Percentiles rank a stretch among this genome's conserved stretches.
phyloP scores from a whole-genome alignment of 495 filamentous ascomycete genomes.

The Penicillium angulare region DNA sequence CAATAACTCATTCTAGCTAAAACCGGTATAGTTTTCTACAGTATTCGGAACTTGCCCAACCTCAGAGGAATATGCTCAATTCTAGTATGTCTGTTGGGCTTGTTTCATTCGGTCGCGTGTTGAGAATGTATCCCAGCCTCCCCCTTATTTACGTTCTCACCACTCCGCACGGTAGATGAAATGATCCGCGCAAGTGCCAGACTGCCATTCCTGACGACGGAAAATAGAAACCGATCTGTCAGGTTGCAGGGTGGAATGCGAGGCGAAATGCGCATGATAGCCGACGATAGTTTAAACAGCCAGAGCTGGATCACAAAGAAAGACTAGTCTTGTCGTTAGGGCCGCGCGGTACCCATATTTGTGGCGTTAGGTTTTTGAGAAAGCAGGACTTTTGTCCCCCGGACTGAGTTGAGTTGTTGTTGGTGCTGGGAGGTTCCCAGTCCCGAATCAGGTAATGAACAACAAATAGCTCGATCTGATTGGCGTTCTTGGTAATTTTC shows the following conservation, averaged over 20 bases:
- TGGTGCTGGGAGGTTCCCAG: not conserved
- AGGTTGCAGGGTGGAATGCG: not conserved
- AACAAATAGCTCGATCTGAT: not conserved
- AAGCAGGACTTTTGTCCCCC: not conserved
- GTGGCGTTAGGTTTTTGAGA: not conserved
- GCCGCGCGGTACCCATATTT: slow-evolving; percentile 7
- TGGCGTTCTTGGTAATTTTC: not conserved
- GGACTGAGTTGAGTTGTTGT: not conserved
- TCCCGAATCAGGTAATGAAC: not conserved
- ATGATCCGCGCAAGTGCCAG: not conserved
- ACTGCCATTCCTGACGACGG: not conserved
- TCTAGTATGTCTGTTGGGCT: too few species aligned
- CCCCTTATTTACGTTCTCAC: not conserved
- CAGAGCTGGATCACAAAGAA: not conserved
- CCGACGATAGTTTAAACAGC: not conserved
- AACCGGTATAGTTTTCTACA: too few species aligned
- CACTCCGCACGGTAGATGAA: not conserved
- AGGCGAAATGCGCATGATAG: not conserved
- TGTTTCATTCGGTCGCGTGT: too few species aligned
- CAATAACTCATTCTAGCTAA: too few species aligned
- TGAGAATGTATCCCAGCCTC: slow-evolving; percentile 3
- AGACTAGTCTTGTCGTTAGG: not conserved
- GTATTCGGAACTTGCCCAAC: not conserved
- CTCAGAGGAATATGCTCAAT: slow-evolving; percentile 2
- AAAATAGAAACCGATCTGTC: not conserved